These are phyloP conservation scores for Xylariaceae sp. DNA, from an alignment of 2,329 filamentous ascomycete genomes.

Conservation along the genomic window DNA sequence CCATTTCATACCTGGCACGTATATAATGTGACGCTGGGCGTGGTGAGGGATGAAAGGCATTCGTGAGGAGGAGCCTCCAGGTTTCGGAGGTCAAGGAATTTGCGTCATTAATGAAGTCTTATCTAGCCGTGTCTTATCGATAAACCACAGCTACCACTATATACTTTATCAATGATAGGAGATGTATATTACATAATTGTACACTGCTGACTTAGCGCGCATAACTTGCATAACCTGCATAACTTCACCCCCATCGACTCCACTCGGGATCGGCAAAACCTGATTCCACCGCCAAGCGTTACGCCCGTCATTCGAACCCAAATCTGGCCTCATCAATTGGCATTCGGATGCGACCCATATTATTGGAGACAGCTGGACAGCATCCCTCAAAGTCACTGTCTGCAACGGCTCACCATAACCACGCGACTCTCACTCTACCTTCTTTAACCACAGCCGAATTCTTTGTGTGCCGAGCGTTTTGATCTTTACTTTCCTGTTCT, in stretches of 20 bases:
- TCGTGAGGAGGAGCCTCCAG: neutral
- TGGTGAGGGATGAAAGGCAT: constrained; percentile 1
- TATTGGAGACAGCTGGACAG: constrained; percentile 30
- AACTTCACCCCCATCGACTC: neutral
- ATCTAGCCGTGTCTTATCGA: neutral
- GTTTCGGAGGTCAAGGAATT: neutral
- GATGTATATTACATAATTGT: too few relatives aligned
- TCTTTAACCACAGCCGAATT: constrained; percentile 33
- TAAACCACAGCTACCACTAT: neutral
- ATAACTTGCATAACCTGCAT: too few relatives aligned
- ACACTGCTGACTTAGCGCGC: too few relatives aligned
- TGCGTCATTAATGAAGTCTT: neutral
- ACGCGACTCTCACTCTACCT: neutral
- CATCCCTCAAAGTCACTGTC: constrained; percentile 16
- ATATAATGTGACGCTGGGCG: neutral
- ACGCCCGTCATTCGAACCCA: constrained; percentile 15
- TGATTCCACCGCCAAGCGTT: constrained; percentile 8
- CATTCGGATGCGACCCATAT: constrained; percentile 30
- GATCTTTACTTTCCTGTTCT: neutral
- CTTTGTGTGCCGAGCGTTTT: constrained; percentile 3
- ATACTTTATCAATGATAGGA: too few relatives aligned
- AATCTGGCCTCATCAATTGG: constrained; percentile 36
- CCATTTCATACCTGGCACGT: neutral
- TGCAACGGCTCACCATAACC: constrained; percentile 1
- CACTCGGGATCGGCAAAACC: constrained; percentile 20